These are phyloP conservation scores for Crucihimalaya himalaica DNA, from an alignment of 345 rosid genomes.

Conservation along the genomic window DNA sequence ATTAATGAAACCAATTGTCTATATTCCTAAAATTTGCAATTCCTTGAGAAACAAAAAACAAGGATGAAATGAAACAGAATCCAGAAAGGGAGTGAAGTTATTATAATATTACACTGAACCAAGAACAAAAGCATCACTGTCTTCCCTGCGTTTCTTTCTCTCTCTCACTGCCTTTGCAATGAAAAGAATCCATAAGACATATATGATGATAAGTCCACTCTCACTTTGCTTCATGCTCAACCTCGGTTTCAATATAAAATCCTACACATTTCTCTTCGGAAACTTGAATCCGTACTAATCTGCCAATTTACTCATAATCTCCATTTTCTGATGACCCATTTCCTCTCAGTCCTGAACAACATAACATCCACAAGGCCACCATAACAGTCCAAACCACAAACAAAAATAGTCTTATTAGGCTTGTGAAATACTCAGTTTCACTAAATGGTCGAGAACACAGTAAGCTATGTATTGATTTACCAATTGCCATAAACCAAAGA, in stretches of 20 bases:
- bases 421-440: neutral
- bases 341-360: constrained; percentile 54
- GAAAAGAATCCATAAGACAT: constrained; percentile 26
- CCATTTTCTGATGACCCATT: constrained; percentile 67
- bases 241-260: constrained; percentile 27
- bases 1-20: constrained; percentile 6
- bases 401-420: neutral
- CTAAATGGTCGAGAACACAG: neutral
- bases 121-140: constrained; percentile 26
- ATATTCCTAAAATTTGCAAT: neutral
- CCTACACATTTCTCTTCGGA: constrained; percentile 26
- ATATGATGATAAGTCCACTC: constrained; percentile 25
- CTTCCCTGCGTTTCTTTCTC: neutral
- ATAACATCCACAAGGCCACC: constrained; percentile 14
- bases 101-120: constrained; percentile 24
- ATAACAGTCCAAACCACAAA: constrained; percentile 5
- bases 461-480: neutral
- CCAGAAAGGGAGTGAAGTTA: constrained; percentile 8
- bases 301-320: constrained; percentile 51
- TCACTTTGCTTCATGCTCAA: constrained; percentile 28
- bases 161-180: constrained; percentile 20
- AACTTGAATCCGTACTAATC: constrained; percentile 44
- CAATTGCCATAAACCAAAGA: neutral
- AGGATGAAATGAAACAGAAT: constrained; percentile 18
- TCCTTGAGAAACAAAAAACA: neutral